Evolutionary conservation across 768 basidiomycete species (phyloP), one percentile per base, ranked within the genome.

Genomic region (Pleurotus platypus): DNA sequence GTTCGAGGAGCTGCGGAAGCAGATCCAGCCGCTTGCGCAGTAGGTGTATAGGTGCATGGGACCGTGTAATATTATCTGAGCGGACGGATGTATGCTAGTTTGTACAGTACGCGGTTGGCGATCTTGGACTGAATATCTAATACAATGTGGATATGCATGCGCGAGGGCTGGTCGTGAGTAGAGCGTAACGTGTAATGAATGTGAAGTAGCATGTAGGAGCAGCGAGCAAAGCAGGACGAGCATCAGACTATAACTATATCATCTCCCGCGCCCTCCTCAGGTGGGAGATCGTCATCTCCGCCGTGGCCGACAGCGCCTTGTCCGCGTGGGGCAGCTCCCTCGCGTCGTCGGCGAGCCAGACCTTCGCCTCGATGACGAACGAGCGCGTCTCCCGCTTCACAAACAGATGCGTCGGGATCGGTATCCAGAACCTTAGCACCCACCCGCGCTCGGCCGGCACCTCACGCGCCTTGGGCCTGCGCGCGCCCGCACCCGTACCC

Each of bases 1-100:
- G 61, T 87, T 78, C 57, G 83, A 88, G 59, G 65, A 72, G 47
- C 55, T 82, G 58, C 69, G 74, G 60, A 78, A 75, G 60, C 75
- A 80, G 56, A 63, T 71, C 12, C 51, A 54, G 24, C 51, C 51
- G 5, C 27, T 54, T 8, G 51, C 51, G 5, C 51, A 40, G 13
- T 54, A 20, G 24, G 16, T 22, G 12, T 9, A 27, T 6, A 38
- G 30, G 47, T 20, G 20, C 20, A 20, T 20, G 20, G 20, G 22
- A 56, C 26, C 3, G 37, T 40, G 35, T 54, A 40, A 18, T 12
- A 42, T 20, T 54, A 22, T 26, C 38, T 16, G 13, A 20, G 13
- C 42, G 38, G 22, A 54, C 42, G 38, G 6, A 22, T 54, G 38
- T 54, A 54, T 54, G 11, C 8, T 37, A 35, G 30, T 37, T 27